A percentile compares a stretch with the other conserved stretches of the same genome.
Evolutionary conservation across 73 alveolate genomes (phyloP).

Genomic region (Uronychia setigera): DNA sequence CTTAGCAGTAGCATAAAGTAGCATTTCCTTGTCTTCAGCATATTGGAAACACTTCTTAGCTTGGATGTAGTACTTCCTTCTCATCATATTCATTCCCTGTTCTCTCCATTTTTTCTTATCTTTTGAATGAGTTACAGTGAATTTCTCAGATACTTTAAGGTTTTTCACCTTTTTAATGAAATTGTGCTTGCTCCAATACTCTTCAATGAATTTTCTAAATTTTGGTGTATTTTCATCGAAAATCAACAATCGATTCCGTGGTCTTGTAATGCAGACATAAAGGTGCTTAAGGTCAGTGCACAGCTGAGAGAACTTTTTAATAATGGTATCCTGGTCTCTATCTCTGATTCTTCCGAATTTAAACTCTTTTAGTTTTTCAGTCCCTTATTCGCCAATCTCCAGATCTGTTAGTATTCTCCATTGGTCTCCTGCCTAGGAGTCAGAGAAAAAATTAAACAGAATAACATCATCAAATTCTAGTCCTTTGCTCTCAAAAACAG

Average conservation of each 20-base stretch:
- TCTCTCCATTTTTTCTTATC: constrained; percentile 70
- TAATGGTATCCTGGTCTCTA: constrained; percentile 19
- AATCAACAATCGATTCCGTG: constrained; percentile 81
- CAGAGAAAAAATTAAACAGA: constrained; percentile 75
- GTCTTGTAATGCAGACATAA: constrained; percentile 92
- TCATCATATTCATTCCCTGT: constrained; percentile 79
- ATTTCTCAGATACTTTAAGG: constrained; percentile 22
- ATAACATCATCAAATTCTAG: constrained; percentile 95
- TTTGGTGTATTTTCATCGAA: constrained; percentile 73
- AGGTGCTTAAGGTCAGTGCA: constrained; percentile 87
- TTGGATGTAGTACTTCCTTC: constrained; percentile 77
- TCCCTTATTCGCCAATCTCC: constrained; percentile 6
- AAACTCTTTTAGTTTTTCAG: constrained; percentile 5
- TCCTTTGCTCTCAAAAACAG: constrained; percentile 93
- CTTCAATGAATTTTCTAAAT: constrained; percentile 56
- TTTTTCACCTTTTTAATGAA: constrained; percentile 39
- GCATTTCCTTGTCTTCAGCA: constrained; percentile 64
- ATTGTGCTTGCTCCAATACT: constrained; percentile 74
- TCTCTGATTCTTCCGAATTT: neutral
- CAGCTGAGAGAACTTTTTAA: constrained; percentile 53
- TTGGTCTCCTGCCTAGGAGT: constrained; percentile 53
- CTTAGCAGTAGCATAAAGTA: constrained; percentile 64
- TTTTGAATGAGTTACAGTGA: constrained; percentile 14
- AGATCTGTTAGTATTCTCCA: constrained; percentile 67
- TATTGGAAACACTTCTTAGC: constrained; percentile 79